phyloP scores from a whole-genome alignment of 2,329 filamentous ascomycete genomes.

The Hypoxylon sp. region DNA sequence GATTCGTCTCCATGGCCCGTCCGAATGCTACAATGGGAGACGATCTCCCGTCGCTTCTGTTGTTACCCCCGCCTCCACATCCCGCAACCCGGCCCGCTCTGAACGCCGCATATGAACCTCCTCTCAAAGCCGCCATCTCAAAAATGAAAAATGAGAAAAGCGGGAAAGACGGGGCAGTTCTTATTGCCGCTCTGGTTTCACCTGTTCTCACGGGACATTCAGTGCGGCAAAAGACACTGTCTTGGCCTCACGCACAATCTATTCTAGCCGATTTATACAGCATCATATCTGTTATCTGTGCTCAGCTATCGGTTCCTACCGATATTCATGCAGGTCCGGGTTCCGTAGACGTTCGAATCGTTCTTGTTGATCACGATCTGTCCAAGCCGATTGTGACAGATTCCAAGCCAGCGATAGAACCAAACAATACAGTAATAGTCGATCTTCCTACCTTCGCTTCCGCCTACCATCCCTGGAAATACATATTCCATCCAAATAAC shows the following conservation, averaged over 20 bases:
- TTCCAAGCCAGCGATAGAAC: slow-evolving; percentile 57
- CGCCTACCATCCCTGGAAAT: slow-evolving; percentile 72
- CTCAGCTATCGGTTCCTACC: slow-evolving; percentile 71
- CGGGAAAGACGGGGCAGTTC: slow-evolving; percentile 54
- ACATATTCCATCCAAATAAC: slow-evolving; percentile 75
- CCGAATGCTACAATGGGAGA: slow-evolving; percentile 38
- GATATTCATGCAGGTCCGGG: slow-evolving; percentile 72
- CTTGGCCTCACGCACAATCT: slow-evolving; percentile 79
- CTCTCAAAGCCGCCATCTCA: slow-evolving; percentile 69
- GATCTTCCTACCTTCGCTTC: slow-evolving; percentile 68
- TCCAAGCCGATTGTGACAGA: slow-evolving; percentile 54
- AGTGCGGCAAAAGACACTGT: slow-evolving; percentile 65
- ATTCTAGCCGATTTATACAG: slow-evolving; percentile 84
- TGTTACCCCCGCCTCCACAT: slow-evolving; percentile 74
- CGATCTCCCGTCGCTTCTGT: slow-evolving; percentile 67
- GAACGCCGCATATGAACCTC: slow-evolving; percentile 71
- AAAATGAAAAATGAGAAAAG: slow-evolving; percentile 60
- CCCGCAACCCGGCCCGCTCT: slow-evolving; percentile 67
- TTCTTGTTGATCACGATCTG: slow-evolving; percentile 77
- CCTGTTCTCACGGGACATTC: slow-evolving; percentile 71
- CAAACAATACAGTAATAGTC: slow-evolving; percentile 64
- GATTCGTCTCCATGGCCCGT: slow-evolving; percentile 5
- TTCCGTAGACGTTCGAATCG: slow-evolving; percentile 81
- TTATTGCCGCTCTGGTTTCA: slow-evolving; percentile 72
- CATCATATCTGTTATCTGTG: slow-evolving; percentile 80